Conservation (phyloP, 495 filamentous ascomycete species). For the Penicillium riverlandense region DNA sequence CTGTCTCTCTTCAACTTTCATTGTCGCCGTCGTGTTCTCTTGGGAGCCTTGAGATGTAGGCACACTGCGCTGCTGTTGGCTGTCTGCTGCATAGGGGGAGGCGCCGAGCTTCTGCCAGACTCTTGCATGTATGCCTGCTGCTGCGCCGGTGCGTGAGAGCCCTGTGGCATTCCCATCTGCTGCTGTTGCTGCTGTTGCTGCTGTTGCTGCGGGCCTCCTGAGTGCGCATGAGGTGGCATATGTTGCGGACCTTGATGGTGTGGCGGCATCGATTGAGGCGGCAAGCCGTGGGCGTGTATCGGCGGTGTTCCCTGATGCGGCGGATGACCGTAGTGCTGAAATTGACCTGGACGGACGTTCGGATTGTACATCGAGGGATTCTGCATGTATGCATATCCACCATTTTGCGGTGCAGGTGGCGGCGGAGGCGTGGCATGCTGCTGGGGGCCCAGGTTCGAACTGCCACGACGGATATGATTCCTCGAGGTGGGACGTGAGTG, state of each 20-base stretch:
- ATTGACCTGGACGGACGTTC: conserved; percentile 49
- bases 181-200: conserved; percentile 10
- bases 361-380: conserved; percentile 81
- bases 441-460: conserved; percentile 66
- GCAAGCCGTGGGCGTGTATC: conserved; percentile 23
- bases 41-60: conserved; percentile 27
- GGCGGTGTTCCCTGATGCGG: conserved; percentile 23
- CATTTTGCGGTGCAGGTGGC: conserved; percentile 59
- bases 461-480: conserved; percentile 67
- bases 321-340: conserved; percentile 40
- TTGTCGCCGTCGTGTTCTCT: conserved; percentile 29
- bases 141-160: conserved; percentile 50
- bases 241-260: conserved; percentile 29
- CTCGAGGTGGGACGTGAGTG: conserved; percentile 79
- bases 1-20: conserved; percentile 40
- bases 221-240: conserved; percentile 37
- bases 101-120: conserved; percentile 47
- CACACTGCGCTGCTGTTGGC: conserved; percentile 34
- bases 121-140: conserved; percentile 67
- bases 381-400: conserved; percentile 69
- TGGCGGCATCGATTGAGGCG: conserved; percentile 25
- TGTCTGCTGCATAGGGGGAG: conserved; percentile 43
- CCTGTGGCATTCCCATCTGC: conserved; percentile 25
- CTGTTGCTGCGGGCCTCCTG: conserved; percentile 9
- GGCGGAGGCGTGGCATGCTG: conserved; percentile 52